Percentiles rank a stretch among this genome's conserved stretches.
phyloP scores from a whole-genome alignment of 2,329 filamentous ascomycete species.

The Orbilia brochopaga region DNA sequence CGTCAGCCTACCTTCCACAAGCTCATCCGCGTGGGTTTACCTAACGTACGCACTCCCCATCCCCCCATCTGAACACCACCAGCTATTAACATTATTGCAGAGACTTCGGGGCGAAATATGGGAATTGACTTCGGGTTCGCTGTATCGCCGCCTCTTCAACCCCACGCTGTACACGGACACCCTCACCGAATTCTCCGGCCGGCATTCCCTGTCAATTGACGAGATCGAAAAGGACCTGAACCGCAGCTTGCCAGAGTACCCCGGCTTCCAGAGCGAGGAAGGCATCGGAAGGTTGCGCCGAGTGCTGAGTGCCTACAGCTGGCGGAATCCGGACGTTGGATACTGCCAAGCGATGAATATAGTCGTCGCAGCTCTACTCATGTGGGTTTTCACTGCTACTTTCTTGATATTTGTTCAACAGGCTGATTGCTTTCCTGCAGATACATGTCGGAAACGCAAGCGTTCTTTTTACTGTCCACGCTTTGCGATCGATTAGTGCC shows the following conservation, averaged over 20 bases:
- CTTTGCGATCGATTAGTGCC: conserved; percentile 91
- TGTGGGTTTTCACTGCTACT: conserved; percentile 62
- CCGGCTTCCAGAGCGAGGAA: conserved; percentile 94
- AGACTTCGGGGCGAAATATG: conserved; percentile 90
- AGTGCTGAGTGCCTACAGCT: conserved; percentile 95
- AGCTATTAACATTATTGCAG: conserved; percentile 38
- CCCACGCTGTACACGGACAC: conserved; percentile 85
- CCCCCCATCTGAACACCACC: neutral
- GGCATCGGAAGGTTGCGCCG: conserved; percentile 87
- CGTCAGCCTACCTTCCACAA: conserved; percentile 98
- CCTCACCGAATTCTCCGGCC: conserved; percentile 78
- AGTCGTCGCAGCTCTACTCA: conserved; percentile 93
- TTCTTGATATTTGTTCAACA: conserved; percentile 42
- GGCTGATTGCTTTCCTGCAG: conserved; percentile 58
- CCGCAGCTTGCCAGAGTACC: conserved; percentile 93
- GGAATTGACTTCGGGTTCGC: conserved; percentile 90
- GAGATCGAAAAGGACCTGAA: conserved; percentile 99
- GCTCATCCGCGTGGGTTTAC: conserved; percentile 90
- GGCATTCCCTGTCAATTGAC: conserved; percentile 92
- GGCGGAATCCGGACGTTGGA: conserved; percentile 92
- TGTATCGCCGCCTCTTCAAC: conserved; percentile 84
- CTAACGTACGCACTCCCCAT: conserved; percentile 65
- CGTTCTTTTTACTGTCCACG: conserved; percentile 89
- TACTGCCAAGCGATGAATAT: conserved; percentile 99
- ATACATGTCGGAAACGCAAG: conserved; percentile 95